phyloP scores from a whole-genome alignment of 2,329 filamentous ascomycete species.

The Colletotrichum sp. region DNA sequence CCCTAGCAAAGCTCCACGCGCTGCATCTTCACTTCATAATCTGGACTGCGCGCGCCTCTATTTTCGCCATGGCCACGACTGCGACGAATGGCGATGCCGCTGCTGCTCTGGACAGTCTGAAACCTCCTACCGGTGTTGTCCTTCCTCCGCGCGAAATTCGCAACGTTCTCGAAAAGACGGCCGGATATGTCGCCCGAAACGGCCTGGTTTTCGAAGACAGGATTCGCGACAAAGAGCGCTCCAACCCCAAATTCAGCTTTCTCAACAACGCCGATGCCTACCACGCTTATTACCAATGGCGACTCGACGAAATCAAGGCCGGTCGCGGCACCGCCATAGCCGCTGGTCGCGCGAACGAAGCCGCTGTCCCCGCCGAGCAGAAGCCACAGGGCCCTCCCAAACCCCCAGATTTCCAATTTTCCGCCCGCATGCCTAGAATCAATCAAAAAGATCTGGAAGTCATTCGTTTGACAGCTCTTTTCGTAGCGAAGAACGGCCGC shows the following conservation, averaged over 20 bases:
- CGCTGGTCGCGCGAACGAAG: constrained; percentile 75
- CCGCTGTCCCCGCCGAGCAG: constrained; percentile 52
- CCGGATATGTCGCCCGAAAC: constrained; percentile 82
- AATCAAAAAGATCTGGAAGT: constrained; percentile 88
- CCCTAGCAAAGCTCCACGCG: constrained; percentile 22
- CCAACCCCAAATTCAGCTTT: constrained; percentile 92
- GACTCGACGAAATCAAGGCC: constrained; percentile 82
- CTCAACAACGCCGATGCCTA: constrained; percentile 82
- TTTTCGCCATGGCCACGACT: constrained; percentile 40
- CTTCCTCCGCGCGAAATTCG: constrained; percentile 90
- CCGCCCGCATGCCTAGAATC: constrained; percentile 95
- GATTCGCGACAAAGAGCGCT: constrained; percentile 83
- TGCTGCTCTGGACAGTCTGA: constrained; percentile 68
- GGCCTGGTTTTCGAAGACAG: constrained; percentile 78
- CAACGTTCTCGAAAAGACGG: constrained; percentile 88
- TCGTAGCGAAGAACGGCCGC: constrained; percentile 90
- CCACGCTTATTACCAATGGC: constrained; percentile 88
- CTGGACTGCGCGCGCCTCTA: constrained; percentile 14
- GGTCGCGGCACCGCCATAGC: constrained; percentile 82
- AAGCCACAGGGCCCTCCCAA: constrained; percentile 84
- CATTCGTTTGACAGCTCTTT: constrained; percentile 81
- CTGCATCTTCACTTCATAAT: constrained; percentile 14
- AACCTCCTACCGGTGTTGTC: constrained; percentile 82
- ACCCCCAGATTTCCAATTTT: constrained; percentile 89
- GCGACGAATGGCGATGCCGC: constrained; percentile 58